Conservation (phyloP, 768 basidiomycete genomes). For the Amanita pseudoporphyria region DNA sequence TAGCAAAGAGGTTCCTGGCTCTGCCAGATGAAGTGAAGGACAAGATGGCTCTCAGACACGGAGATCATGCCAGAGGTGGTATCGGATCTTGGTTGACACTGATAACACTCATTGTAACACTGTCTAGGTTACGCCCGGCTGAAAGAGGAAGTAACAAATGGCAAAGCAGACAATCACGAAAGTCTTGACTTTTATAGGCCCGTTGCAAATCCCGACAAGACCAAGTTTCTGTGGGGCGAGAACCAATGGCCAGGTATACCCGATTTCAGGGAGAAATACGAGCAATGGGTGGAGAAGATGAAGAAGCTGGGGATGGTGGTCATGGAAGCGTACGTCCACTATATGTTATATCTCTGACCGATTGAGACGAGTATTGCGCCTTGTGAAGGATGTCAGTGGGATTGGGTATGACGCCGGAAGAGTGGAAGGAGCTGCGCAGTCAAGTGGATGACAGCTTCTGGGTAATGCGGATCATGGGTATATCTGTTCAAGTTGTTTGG, state of each 20-base stretch:
- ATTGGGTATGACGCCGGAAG: slow-evolving; percentile 59
- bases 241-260: slow-evolving; percentile 76
- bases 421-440: slow-evolving; percentile 57
- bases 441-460: slow-evolving; percentile 84
- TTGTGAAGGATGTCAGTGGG: slow-evolving; percentile 69
- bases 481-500: slow-evolving; percentile 2
- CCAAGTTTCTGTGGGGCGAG: slow-evolving; percentile 67
- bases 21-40: slow-evolving; percentile 75
- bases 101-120: neutral
- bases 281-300: slow-evolving; percentile 81
- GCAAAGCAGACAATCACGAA: slow-evolving; percentile 80
- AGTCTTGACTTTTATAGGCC: slow-evolving; percentile 77
- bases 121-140: slow-evolving; percentile 65
- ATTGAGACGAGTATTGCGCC: neutral
- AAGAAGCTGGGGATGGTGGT: slow-evolving; percentile 67
- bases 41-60: slow-evolving; percentile 49
- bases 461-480: slow-evolving; percentile 81
- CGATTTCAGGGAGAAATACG: slow-evolving; percentile 53
- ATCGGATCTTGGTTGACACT: neutral
- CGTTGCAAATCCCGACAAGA: slow-evolving; percentile 58
- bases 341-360: neutral
- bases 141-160: slow-evolving; percentile 80
- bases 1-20: slow-evolving; percentile 67
- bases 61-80: slow-evolving; percentile 72
- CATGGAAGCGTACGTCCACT: slow-evolving; percentile 73